phyloP scores from a whole-genome alignment of 495 filamentous ascomycete species.

The Penicillium pancosmium region DNA sequence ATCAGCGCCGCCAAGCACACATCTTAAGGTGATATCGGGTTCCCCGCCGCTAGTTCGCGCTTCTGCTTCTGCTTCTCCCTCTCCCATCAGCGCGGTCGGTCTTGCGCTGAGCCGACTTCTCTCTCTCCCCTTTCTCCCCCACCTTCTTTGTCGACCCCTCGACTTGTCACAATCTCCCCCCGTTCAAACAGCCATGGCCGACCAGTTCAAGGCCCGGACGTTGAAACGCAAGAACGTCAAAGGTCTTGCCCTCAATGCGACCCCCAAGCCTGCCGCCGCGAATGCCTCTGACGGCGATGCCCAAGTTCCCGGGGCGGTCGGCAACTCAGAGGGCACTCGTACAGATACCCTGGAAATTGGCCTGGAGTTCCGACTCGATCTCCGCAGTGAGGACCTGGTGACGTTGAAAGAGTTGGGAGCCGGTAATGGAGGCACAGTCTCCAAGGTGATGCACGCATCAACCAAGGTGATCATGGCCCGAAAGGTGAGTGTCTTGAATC shows the following conservation, averaged over 20 bases:
- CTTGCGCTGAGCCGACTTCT: conserved; percentile 15
- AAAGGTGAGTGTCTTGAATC: conserved; percentile 64
- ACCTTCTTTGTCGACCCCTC: conserved; percentile 13
- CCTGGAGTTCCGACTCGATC: conserved; percentile 91
- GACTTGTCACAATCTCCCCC: conserved; percentile 2
- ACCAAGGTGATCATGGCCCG: conserved; percentile 96
- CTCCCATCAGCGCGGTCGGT: conserved; percentile 22
- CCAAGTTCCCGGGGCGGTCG: conserved; percentile 60
- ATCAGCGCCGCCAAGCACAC: conserved; percentile 36
- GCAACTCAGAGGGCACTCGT: conserved; percentile 61
- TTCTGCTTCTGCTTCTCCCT: conserved; percentile 18
- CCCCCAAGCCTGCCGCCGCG: conserved; percentile 58
- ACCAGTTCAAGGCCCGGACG: conserved; percentile 83
- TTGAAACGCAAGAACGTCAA: conserved; percentile 98
- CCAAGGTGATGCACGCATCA: conserved; percentile 93
- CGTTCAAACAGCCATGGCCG: conserved; percentile 63
- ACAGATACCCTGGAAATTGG: conserved; percentile 91
- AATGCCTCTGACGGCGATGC: conserved; percentile 62
- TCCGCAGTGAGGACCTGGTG: conserved; percentile 89
- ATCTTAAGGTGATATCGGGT: conserved; percentile 37
- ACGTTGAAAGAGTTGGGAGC: conserved; percentile 92
- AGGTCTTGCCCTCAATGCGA: conserved; percentile 79
- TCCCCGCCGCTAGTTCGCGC: conserved; percentile 35
- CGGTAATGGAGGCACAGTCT: conserved; percentile 96
- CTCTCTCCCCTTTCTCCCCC: conserved; percentile 8